A percentile compares a stretch with the other conserved stretches of the same genome.
phyloP scores from a whole-genome alignment of 257 asterid genomes.

The Nicotiana paniculata region DNA sequence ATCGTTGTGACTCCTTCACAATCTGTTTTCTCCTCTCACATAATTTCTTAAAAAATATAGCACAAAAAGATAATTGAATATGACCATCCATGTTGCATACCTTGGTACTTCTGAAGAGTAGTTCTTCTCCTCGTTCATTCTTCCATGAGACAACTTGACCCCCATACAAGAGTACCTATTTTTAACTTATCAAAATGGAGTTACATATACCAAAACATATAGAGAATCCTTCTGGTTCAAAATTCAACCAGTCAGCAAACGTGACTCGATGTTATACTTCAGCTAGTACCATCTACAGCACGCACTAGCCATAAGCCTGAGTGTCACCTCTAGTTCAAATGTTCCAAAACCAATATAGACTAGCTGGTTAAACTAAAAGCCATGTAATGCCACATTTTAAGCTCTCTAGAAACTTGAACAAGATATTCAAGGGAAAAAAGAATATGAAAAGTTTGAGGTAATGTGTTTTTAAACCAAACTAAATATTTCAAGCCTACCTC shows the following conservation, averaged over 20 bases:
- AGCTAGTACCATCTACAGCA: not conserved
- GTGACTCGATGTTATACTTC: not conserved
- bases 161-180: conserved; percentile 51
- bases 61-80: not conserved
- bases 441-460: not conserved
- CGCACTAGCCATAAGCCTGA: not conserved
- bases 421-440: not conserved
- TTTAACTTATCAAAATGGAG: not conserved
- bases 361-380: not conserved
- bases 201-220: not conserved
- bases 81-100: conserved; percentile 20
- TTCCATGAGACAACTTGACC: conserved; percentile 78
- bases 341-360: not conserved
- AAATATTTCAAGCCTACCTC: not conserved
- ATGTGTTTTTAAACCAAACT: not conserved
- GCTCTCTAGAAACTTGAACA: not conserved
- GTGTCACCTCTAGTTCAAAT: not conserved
- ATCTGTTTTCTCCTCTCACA: not conserved
- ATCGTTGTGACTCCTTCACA: not conserved
- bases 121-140: conserved; percentile 63
- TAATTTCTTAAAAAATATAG: not conserved
- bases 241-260: not conserved
- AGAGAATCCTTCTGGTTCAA: not conserved
- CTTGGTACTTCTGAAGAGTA: conserved; percentile 59
- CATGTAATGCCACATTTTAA: not conserved